Evolutionary conservation across 2,329 filamentous ascomycete genomes (phyloP).

Genomic region (Diaporthe sp.): DNA sequence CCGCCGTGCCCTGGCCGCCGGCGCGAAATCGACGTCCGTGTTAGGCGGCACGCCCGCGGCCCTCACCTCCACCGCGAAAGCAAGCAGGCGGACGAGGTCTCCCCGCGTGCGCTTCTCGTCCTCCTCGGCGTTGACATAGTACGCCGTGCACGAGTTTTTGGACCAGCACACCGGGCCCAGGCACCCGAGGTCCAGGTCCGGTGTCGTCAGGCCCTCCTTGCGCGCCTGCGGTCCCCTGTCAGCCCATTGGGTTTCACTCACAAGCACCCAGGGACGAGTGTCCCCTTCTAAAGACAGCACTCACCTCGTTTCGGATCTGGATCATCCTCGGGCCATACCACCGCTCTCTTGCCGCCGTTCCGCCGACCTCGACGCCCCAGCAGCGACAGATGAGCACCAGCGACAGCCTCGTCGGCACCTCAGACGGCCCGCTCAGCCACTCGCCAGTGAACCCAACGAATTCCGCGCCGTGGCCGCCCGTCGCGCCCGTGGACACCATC

Average conservation of each 20-base stretch:
- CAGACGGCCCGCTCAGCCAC: background rate
- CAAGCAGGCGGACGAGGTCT: background rate
- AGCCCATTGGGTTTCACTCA: background rate
- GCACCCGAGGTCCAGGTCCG: background rate
- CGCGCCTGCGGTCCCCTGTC: background rate
- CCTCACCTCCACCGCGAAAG: background rate
- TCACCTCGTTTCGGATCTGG: background rate
- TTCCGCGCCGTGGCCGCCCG: background rate
- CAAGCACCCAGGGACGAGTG: background rate
- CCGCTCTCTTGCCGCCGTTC: no score
- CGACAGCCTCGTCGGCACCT: constrained; percentile 2
- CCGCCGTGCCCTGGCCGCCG: background rate
- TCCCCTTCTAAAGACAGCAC: background rate
- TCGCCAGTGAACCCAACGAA: background rate
- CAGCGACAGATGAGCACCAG: background rate
- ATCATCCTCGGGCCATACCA: no score
- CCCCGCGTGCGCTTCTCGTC: background rate
- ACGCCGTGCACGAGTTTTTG: background rate
- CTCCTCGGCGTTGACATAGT: background rate
- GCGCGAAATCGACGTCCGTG: background rate
- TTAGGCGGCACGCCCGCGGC: no score
- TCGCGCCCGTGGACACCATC: rapidly evolving
- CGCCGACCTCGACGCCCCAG: background rate
- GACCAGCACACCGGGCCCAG: constrained; percentile 1
- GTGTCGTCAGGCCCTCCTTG: background rate